Conservation (phyloP, 495 filamentous ascomycete genomes). For the Talaromyces stipitatus region DNA sequence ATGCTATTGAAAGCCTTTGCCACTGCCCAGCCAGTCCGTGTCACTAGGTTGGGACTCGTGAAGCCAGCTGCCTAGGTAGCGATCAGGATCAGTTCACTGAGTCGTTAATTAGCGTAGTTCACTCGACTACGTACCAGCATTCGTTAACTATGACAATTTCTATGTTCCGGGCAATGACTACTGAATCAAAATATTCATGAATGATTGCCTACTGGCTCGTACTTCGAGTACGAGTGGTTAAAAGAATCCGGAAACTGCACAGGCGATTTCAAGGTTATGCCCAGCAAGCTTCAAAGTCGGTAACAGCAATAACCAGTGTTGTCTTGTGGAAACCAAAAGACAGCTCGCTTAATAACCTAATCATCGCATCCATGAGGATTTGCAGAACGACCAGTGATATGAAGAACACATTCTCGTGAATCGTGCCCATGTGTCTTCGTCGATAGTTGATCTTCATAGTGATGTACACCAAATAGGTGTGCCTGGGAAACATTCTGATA, state of each 20-base stretch:
- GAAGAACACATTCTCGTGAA: neutral
- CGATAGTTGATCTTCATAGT: neutral
- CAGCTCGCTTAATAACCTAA: no score
- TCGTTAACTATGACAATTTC: no score
- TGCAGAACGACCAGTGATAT: neutral
- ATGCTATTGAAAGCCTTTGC: neutral
- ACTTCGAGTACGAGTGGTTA: no score
- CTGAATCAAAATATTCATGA: no score
- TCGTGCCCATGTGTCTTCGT: neutral
- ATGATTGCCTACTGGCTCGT: no score
- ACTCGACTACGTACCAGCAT: no score
- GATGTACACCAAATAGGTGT: neutral
- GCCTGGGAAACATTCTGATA: neutral
- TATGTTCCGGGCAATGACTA: no score
- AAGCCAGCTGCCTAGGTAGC: neutral
- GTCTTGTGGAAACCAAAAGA: no score
- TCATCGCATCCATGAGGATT: neutral
- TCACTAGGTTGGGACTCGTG: neutral
- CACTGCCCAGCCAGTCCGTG: neutral
- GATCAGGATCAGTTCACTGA: neutral
- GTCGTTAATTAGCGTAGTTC: neutral
- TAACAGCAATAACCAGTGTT: no score
- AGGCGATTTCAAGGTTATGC: no score
- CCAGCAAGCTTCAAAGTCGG: no score
- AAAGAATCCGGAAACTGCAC: no score